A percentile compares a stretch with the other conserved stretches of the same genome.
Conservation (phyloP, 495 filamentous ascomycete species). For the Neurospora terricola region DNA sequence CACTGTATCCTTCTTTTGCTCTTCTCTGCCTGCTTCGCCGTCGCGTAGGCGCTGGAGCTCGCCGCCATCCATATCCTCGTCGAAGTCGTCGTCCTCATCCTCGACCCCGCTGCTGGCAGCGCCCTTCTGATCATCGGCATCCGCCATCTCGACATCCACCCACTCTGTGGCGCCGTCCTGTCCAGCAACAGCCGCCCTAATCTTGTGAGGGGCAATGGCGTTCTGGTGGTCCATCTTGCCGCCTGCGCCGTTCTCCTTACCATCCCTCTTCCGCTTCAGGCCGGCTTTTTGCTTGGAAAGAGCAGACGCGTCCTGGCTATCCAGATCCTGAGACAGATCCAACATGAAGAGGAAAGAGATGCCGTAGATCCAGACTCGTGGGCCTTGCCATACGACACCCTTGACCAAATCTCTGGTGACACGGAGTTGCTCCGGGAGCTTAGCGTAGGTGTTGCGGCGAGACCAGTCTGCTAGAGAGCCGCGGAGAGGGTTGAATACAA, state of each 20-base stretch:
- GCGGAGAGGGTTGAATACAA: slow-evolving; percentile 63
- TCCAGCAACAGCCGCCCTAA: slow-evolving; percentile 25
- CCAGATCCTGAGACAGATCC: slow-evolving; percentile 66
- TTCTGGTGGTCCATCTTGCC: slow-evolving; percentile 47
- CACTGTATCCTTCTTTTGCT: slow-evolving; percentile 8
- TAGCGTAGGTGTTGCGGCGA: slow-evolving; percentile 62
- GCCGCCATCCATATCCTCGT: slow-evolving; percentile 23
- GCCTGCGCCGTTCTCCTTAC: slow-evolving; percentile 46
- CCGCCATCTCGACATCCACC: slow-evolving; percentile 27
- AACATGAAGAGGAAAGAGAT: slow-evolving; percentile 87
- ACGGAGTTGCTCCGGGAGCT: slow-evolving; percentile 62
- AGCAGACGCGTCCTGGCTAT: slow-evolving; percentile 14
- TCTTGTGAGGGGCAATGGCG: slow-evolving; percentile 21
- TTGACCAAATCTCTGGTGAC: slow-evolving; percentile 65
- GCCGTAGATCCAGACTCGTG: slow-evolving; percentile 78
- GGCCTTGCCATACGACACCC: slow-evolving; percentile 76
- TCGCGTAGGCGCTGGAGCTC: slow-evolving; percentile 31
- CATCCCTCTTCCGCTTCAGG: slow-evolving; percentile 42
- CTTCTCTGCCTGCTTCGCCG: slow-evolving; percentile 10
- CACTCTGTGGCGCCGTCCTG: slow-evolving; percentile 32
- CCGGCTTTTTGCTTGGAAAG: slow-evolving; percentile 15
- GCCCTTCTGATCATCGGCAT: slow-evolving; percentile 31
- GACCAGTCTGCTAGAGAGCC: slow-evolving; percentile 80
- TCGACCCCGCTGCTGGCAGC: slow-evolving; percentile 25
- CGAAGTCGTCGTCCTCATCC: slow-evolving; percentile 34